Percentiles rank a stretch among this genome's conserved stretches.
Conservation (phyloP, 305 asterid genomes). For the Fraxinus sp. region DNA sequence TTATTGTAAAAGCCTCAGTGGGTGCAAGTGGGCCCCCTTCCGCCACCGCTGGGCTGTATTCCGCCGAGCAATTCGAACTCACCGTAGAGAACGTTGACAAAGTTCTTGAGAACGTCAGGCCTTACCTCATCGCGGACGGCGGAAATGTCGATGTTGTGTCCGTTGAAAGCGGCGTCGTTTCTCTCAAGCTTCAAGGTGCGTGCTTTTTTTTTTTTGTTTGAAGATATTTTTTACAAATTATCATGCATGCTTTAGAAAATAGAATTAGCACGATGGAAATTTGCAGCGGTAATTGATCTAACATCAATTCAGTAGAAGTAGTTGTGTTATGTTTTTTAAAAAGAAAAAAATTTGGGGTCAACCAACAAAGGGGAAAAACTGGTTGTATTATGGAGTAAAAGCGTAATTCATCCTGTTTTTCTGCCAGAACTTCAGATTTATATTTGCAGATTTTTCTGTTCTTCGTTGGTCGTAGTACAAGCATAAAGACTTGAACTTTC, state of each 20-base stretch:
- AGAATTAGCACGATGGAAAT: not conserved
- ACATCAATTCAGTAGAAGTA: not conserved
- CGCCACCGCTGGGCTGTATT: conserved; percentile 46
- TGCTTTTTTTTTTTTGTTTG: not conserved
- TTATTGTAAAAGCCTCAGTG: conserved; percentile 35
- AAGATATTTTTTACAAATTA: not conserved
- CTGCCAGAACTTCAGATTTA: not conserved
- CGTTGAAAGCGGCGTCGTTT: conserved; percentile 75
- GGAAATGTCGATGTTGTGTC: conserved; percentile 87
- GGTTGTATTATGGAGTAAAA: not conserved
- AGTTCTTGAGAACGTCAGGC: conserved; percentile 85
- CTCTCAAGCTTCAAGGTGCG: conserved; percentile 82
- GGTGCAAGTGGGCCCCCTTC: conserved; percentile 5
- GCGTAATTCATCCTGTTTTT: not conserved
- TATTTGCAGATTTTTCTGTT: not conserved
- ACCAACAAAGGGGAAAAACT: not conserved
- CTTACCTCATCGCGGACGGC: conserved; percentile 89
- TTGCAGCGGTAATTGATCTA: not conserved
- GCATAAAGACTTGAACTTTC: not conserved
- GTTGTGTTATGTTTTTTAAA: not conserved
- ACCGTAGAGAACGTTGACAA: conserved; percentile 70
- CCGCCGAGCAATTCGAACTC: conserved; percentile 76
- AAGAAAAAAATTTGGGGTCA: not conserved
- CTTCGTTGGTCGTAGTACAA: not conserved
- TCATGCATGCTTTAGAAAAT: not conserved